Conservation (phyloP, 345 rosid genomes). For the Sonneratia alba region DNA sequence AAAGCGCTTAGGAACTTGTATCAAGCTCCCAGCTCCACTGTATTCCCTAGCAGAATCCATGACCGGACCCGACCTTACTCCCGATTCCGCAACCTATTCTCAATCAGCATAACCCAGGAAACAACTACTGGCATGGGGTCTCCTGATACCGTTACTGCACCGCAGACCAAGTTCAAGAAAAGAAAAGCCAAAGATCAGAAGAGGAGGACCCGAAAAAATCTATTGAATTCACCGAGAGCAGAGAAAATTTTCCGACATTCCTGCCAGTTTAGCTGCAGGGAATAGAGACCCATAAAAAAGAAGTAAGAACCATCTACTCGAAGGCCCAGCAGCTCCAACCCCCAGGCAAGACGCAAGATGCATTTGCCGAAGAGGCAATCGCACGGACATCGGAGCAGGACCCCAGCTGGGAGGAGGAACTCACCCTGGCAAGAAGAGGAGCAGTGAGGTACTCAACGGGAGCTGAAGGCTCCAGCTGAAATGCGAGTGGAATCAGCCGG, state of each 20-base stretch:
- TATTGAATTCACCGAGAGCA: neutral
- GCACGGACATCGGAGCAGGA: neutral
- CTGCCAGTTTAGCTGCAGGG: neutral
- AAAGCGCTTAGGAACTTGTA: slow-evolving; percentile 40
- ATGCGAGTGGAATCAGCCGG: neutral
- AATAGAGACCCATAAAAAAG: neutral
- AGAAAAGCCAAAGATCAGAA: neutral
- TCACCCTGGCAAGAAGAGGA: neutral
- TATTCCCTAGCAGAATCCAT: slow-evolving; percentile 30
- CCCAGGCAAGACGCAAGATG: neutral
- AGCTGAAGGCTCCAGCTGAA: slow-evolving; percentile 3
- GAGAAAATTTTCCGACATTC: slow-evolving; percentile 1
- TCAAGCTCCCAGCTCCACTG: slow-evolving; percentile 17
- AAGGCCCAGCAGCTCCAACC: neutral
- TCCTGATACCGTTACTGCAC: slow-evolving; percentile 4
- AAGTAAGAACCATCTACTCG: neutral
- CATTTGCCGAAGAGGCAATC: neutral
- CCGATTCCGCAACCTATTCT: neutral
- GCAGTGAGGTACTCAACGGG: neutral
- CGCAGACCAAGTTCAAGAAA: neutral
- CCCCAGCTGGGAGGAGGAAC: neutral
- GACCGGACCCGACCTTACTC: slow-evolving; percentile 29
- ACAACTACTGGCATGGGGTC: neutral
- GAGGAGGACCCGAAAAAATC: neutral
- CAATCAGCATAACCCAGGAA: slow-evolving; percentile 1